Conservation (phyloP, 2,329 filamentous ascomycete genomes). For the Pestalotiopsis sp. region DNA sequence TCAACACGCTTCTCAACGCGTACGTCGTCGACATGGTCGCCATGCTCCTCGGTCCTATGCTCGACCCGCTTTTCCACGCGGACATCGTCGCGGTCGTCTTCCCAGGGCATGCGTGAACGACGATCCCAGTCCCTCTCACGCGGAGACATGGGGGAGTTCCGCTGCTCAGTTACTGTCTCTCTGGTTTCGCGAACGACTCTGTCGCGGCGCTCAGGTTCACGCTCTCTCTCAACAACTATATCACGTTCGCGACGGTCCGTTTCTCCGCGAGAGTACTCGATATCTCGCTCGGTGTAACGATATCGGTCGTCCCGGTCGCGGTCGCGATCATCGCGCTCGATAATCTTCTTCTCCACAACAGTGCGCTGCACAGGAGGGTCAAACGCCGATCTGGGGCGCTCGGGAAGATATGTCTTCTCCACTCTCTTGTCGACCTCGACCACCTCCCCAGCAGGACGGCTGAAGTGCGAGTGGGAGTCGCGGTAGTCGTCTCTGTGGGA, state of each 20-base stretch:
- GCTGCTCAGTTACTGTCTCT: constrained; percentile 43
- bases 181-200: constrained; percentile 48
- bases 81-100: constrained; percentile 41
- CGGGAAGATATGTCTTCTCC: constrained; percentile 44
- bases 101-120: constrained; percentile 35
- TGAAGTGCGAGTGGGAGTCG: constrained; percentile 26
- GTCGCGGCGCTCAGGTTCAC: constrained; percentile 30
- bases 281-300: constrained; percentile 14
- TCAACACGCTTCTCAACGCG: constrained; percentile 48
- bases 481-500: constrained; percentile 25
- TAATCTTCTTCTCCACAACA: constrained; percentile 35
- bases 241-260: constrained; percentile 13
- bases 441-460: constrained; percentile 43
- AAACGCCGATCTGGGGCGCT: constrained; percentile 54
- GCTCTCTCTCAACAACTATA: constrained; percentile 13
- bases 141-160: constrained; percentile 28
- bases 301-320: constrained; percentile 36
- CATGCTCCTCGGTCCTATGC: constrained; percentile 36
- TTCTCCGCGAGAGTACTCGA: constrained; percentile 1
- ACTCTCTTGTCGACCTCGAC: constrained; percentile 46
- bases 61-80: constrained; percentile 45
- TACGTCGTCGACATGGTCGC: constrained; percentile 53
- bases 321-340: constrained; percentile 32
- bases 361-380: constrained; percentile 39
- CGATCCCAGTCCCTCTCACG: constrained; percentile 49